Base-by-base conservation (phyloP, 1,139 yeast genomes). In the Zygotorulaspora mrakii region DNA sequence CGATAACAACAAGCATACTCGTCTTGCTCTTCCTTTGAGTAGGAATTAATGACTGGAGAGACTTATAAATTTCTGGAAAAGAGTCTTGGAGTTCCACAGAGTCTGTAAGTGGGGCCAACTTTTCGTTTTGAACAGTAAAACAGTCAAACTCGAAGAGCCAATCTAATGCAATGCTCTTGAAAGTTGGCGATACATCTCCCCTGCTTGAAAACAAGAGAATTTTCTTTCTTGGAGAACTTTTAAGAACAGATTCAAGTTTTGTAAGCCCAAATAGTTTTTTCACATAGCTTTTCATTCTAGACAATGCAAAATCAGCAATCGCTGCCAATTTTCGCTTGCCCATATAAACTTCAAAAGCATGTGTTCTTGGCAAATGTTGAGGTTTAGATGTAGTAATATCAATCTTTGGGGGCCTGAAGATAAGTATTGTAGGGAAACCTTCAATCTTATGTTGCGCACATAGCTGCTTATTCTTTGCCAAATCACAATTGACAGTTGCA, bases 401-500 rank as follows among this genome's bases (percentile, higher is more conserved):
- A 37, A 72, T 64, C 55, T 82, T 82, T n/a, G 88, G 85, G 1
- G 96, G 94, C 56, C 91, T 74, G 65, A 83, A 87, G 4, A 82
- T 82, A 68, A 82, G 68, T 35, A 89, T 59, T 0, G 96, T 82
- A 3, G 97, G 97, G 61, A 74, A 88, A 0, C 95, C 94, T 50
- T 77, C 69, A 32, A 89, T 68, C 37, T 73, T 70, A 59, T 84
- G 73, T 45, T 72, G 66, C n/a, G 79, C 67, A 66, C 97, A 91
- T 4, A 89, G 60, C 18, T 67, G 72, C 61, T 82, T 79, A 60
- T 88, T 88, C 43, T 58, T 60, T 2, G 72, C 76, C 37, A 72
- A 71, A 56, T 89, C 96, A 67, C 98, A 91, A 62, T 89, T 80
- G 6, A 91, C 89, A 10, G 95, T 85, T 2, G 79, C 96, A 11